Evolutionary conservation across 352 stramenopile genomes (phyloP).

Genomic region (Elongisporangium anandrum): DNA sequence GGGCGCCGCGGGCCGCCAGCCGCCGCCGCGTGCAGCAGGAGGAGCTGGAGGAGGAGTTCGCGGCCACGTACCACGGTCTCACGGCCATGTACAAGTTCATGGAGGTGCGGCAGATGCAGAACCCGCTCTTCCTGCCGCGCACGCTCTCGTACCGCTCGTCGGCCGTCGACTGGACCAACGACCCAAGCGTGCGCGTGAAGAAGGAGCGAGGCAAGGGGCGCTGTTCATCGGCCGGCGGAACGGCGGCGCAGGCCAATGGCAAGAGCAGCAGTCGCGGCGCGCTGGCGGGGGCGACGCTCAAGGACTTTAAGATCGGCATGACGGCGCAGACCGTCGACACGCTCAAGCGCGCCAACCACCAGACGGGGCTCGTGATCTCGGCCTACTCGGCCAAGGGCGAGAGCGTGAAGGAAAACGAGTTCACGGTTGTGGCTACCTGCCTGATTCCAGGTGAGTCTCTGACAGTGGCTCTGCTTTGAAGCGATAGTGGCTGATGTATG

Average conservation of each 20-base stretch:
- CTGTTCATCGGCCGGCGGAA: neutral
- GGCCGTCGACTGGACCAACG: slow-evolving; percentile 8
- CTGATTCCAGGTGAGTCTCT: slow-evolving; percentile 39
- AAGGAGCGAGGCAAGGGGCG: slow-evolving; percentile 4
- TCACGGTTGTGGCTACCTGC: slow-evolving; percentile 48
- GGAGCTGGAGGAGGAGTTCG: slow-evolving; percentile 79
- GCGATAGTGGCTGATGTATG: neutral
- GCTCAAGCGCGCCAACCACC: slow-evolving; percentile 54
- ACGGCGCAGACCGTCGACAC: slow-evolving; percentile 53
- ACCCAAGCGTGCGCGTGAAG: slow-evolving; percentile 1
- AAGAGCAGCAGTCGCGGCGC: slow-evolving; percentile 12
- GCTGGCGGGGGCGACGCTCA: slow-evolving; percentile 26
- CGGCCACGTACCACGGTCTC: slow-evolving; percentile 66
- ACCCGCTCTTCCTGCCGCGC: slow-evolving; percentile 70
- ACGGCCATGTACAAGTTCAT: slow-evolving; percentile 84
- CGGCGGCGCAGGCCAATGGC: slow-evolving; percentile 2
- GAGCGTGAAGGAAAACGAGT: slow-evolving; percentile 54
- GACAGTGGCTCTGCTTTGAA: slow-evolving; percentile 1
- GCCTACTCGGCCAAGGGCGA: slow-evolving; percentile 39
- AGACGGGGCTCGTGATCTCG: slow-evolving; percentile 47
- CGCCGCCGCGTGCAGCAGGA: slow-evolving; percentile 56
- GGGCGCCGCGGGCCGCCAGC: slow-evolving; percentile 28
- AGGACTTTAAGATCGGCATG: slow-evolving; percentile 67
- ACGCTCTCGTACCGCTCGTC: slow-evolving; percentile 74
- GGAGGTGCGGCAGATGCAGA: slow-evolving; percentile 65